Evolutionary conservation across 2,329 filamentous ascomycete genomes (phyloP).

Genomic region (Laburnicola sp.): DNA sequence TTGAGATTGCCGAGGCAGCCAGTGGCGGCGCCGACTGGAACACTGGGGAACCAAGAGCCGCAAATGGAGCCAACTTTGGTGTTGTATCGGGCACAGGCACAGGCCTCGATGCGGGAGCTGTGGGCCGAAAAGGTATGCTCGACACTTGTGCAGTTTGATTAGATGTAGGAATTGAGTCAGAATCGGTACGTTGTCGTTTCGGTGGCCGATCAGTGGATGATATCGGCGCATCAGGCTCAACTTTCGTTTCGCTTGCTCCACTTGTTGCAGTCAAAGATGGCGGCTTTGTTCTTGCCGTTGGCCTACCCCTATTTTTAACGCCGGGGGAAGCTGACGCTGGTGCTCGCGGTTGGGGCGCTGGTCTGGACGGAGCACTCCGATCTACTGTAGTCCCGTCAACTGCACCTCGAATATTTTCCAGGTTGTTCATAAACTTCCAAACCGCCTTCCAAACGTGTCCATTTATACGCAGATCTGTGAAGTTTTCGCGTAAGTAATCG

Average conservation of each 20-base stretch:
- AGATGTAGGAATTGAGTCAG: neutral
- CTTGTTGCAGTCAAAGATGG: slow-evolving; percentile 10
- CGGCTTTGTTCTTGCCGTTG: slow-evolving; percentile 11
- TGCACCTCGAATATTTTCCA: slow-evolving; percentile 31
- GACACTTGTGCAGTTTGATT: too few species aligned
- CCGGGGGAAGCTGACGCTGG: neutral
- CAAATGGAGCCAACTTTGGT: neutral
- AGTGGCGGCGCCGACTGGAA: too few species aligned
- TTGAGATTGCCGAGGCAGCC: neutral
- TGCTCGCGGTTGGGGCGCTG: neutral
- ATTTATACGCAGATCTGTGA: slow-evolving; percentile 36
- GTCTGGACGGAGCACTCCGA: slow-evolving; percentile 7
- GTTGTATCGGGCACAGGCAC: neutral
- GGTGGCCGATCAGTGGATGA: slow-evolving; percentile 1
- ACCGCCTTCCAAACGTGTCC: slow-evolving; percentile 29
- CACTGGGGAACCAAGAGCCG: neutral
- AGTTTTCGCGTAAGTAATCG: slow-evolving; percentile 28
- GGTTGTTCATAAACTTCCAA: slow-evolving; percentile 37
- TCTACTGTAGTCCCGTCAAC: slow-evolving; percentile 27
- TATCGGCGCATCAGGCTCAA: neutral
- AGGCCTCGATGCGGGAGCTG: too few species aligned
- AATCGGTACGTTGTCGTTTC: slow-evolving; percentile 25
- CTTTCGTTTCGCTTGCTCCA: slow-evolving; percentile 4
- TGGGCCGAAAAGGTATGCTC: too few species aligned
- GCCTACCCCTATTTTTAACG: slow-evolving; percentile 8